Percentiles rank a stretch among this genome's conserved stretches.
Conservation (phyloP, 2,329 filamentous ascomycete species). For the Trichoderma arundinaceum region DNA sequence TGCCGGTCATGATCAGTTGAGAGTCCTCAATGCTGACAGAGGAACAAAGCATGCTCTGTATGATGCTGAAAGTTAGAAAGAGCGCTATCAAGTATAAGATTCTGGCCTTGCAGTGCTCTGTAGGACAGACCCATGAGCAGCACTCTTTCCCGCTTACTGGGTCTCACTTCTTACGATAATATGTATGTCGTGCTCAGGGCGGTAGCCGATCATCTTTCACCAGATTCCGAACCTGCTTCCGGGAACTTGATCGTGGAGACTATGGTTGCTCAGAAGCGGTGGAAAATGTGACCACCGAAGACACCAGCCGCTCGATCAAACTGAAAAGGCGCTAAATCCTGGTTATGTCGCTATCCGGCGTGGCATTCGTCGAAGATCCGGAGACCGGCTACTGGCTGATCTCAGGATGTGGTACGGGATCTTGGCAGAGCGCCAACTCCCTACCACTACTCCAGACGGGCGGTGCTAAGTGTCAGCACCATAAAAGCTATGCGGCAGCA, state of each 20-base stretch:
- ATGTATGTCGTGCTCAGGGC: constrained; percentile 18
- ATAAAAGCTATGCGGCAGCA: constrained; percentile 10
- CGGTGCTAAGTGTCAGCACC: constrained; percentile 14
- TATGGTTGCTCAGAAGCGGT: constrained; percentile 14
- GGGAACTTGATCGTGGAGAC: background rate
- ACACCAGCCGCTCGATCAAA: background rate
- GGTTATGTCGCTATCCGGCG: constrained; percentile 19
- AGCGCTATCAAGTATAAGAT: background rate
- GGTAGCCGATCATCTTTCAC: constrained; percentile 24
- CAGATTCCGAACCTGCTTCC: constrained; percentile 24
- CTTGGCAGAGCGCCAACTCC: constrained; percentile 4
- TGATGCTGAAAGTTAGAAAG: background rate
- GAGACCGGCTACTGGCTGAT: constrained; percentile 24
- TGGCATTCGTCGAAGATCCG: constrained; percentile 25
- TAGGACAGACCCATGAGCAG: background rate
- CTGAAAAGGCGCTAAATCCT: constrained; percentile 13
- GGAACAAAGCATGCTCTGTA: background rate
- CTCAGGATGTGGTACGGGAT: constrained; percentile 13
- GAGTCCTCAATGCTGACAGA: constrained; percentile 1
- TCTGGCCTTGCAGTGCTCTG: background rate
- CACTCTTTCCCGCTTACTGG: background rate
- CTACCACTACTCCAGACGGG: background rate
- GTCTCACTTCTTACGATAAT: constrained; percentile 9
- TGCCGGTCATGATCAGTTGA: background rate
- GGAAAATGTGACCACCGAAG: constrained; percentile 1